A percentile compares a stretch with the other conserved stretches of the same genome.
Conservation (phyloP, 225 moss, liverwort and hornwort genomes). For the Rhytidiadelphus loreus region DNA sequence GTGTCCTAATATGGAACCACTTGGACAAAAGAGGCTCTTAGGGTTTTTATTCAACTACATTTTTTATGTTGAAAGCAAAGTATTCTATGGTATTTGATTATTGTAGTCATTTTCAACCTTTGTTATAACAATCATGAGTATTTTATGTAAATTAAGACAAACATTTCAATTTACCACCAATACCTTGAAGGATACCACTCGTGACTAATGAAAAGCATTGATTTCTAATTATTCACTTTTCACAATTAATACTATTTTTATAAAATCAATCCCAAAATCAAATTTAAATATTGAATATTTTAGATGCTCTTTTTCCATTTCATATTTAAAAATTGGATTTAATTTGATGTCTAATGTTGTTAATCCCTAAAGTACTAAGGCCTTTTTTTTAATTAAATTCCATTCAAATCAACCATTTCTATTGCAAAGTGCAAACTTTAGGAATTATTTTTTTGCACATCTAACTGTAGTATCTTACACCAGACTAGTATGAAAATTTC, state of each 20-base stretch:
- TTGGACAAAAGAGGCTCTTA: too few species aligned
- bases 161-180: not conserved
- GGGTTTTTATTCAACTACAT: too few species aligned
- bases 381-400: too few species aligned
- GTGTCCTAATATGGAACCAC: rapidly evolving
- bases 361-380: too few species aligned
- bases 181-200: not conserved
- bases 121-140: not conserved
- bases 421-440: too few species aligned
- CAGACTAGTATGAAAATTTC: too few species aligned
- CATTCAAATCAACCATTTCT: too few species aligned
- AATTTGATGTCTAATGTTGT: not conserved
- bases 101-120: not conserved
- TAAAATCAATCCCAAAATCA: not conserved
- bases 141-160: not conserved
- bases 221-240: not conserved
- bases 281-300: not conserved
- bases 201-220: not conserved
- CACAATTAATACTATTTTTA: not conserved
- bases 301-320: not conserved
- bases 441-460: too few species aligned
- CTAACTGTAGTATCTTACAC: too few species aligned
- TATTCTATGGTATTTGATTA: not conserved
- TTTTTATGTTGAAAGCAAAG: not conserved
- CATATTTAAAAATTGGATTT: not conserved